Evolutionary conservation across 2,329 filamentous ascomycete species (phyloP), one percentile per base, ranked within the genome.

Genomic region (Orbilia quercus): DNA sequence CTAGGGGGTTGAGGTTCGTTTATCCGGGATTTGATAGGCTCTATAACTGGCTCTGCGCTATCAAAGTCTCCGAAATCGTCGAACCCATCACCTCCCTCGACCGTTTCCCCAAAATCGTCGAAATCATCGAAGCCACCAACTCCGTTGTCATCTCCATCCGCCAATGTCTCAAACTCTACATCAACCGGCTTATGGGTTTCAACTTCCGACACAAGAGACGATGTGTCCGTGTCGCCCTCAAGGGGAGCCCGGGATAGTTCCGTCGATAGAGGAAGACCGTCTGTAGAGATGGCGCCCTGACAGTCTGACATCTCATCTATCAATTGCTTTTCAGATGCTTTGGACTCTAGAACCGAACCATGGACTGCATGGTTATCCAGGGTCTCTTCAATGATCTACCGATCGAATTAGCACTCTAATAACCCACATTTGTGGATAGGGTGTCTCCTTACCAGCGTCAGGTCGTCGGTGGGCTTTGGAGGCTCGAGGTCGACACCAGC

Each of bases 51-150:
- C 79, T 87, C 83, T 78, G 91, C 91, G 38, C 84, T 88, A 75
- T 84, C 88, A 81, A 91, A 91, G 78, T 91, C 89, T 75, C 85
- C 85, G 80, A 87, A 85, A 60, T 84, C 84, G 76, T 84, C 83
- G 79, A 84, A 84, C 28, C 42, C 60, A 53, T 84, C 83, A 63
- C 87, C 71, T 11, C 66, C 76, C 20, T 77, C 77, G 1, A 77
- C 75, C 2, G 76, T 66, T 55, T 78, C 88, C 58, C 86, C 86
- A 79, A 88, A 87, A 76, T 89, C 90, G 78, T 90, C 88, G 80
- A 91, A 92, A 78, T 91, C 89, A 77, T 87, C 82, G 40, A 71
- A 73, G 81, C 89, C 89, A 77, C 85, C 85, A 23, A 82, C 83
- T 48, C 82, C 83, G 82, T 47, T 77, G 76, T 80, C 80, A 79